A percentile compares a stretch with the other conserved stretches of the same genome.
Evolutionary conservation across 495 filamentous ascomycete genomes (phyloP).

Genomic region (Articulospora tetracladia): DNA sequence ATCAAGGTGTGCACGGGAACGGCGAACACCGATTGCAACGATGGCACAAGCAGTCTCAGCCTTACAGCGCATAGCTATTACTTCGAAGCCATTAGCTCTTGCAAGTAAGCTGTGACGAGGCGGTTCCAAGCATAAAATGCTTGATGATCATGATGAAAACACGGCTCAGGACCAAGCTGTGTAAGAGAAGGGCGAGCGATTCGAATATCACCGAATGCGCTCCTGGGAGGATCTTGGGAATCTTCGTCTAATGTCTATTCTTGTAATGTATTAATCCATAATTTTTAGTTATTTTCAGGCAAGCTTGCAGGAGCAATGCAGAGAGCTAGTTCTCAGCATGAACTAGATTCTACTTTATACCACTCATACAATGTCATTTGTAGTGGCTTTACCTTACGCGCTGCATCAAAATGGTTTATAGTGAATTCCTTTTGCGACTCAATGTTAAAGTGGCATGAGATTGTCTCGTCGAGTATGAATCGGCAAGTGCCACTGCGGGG

Average conservation of each 20-base stretch:
- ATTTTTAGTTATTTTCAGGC: not conserved
- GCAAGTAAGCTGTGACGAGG: slow-evolving; percentile 10
- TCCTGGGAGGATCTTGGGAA: not conserved
- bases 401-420: too few relatives aligned
- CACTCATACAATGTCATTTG: too few relatives aligned
- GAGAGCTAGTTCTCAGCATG: too few relatives aligned
- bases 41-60: slow-evolving; percentile 23
- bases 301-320: not conserved
- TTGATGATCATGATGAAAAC: too few relatives aligned
- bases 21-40: slow-evolving; percentile 38
- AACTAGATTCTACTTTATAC: too few relatives aligned
- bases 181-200: not conserved
- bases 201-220: not conserved
- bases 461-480: too few relatives aligned
- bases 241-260: not conserved
- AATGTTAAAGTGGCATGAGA: too few relatives aligned
- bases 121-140: too few relatives aligned
- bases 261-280: not conserved
- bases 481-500: not conserved
- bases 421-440: too few relatives aligned
- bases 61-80: slow-evolving; percentile 33
- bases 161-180: not conserved
- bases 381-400: too few relatives aligned
- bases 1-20: slow-evolving; percentile 35
- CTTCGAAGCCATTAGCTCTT: slow-evolving; percentile 28